Evolutionary conservation across 768 basidiomycete genomes (phyloP).

Genomic region (Dioszegia hungarica): DNA sequence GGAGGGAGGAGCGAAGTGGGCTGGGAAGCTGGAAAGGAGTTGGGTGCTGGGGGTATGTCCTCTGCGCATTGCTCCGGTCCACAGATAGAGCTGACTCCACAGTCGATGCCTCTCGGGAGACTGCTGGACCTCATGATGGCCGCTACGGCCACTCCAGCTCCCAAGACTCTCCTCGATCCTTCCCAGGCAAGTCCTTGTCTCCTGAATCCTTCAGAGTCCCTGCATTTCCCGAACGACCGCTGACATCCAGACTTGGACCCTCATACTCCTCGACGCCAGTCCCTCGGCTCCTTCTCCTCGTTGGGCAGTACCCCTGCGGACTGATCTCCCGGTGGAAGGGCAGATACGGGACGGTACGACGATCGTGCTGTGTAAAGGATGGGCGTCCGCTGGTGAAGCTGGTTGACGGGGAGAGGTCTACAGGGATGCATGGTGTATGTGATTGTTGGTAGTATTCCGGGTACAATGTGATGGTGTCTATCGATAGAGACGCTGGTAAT

Average conservation of each 20-base stretch:
- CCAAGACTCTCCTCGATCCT: slow-evolving; percentile 8
- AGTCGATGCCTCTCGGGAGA: slow-evolving; percentile 31
- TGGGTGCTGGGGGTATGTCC: slow-evolving; percentile 26
- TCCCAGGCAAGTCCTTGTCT: slow-evolving; percentile 12
- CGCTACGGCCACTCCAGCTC: slow-evolving; percentile 6
- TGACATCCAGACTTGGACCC: not conserved
- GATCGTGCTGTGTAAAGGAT: slow-evolving; percentile 2
- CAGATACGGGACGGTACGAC: slow-evolving; percentile 21
- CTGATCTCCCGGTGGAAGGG: slow-evolving; percentile 11
- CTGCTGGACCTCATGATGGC: slow-evolving; percentile 28
- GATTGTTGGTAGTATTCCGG: not conserved
- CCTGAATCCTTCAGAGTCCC: not conserved
- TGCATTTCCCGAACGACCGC: not conserved
- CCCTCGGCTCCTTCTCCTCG: not conserved
- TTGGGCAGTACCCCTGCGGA: not conserved
- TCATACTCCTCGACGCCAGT: slow-evolving; percentile 1
- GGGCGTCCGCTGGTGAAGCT: not conserved
- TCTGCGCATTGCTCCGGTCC: not conserved
- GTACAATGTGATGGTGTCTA: not conserved
- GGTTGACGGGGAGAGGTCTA: slow-evolving; percentile 12
- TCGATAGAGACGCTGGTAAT: not conserved
- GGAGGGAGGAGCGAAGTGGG: slow-evolving; percentile 16
- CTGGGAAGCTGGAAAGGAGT: slow-evolving; percentile 16
- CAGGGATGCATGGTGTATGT: slow-evolving; percentile 26
- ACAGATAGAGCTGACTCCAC: slow-evolving; percentile 8